Conservation (phyloP, 169 alveolate species). For the Toxoplasma gondii region DNA sequence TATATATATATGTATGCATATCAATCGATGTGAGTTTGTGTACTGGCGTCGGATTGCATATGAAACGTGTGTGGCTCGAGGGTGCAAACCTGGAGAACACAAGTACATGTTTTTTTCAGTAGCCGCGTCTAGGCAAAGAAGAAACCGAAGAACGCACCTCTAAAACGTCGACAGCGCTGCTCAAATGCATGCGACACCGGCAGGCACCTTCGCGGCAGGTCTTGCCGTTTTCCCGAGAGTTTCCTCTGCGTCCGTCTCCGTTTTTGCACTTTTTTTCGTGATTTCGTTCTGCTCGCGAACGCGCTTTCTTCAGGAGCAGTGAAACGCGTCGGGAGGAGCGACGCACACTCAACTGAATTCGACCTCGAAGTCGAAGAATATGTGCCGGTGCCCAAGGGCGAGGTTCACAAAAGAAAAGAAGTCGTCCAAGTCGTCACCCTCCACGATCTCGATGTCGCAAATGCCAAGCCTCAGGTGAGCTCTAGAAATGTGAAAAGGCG, state of each 20-base stretch:
- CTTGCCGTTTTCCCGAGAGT: neutral
- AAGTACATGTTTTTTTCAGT: too few species aligned
- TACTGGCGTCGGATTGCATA: too few species aligned
- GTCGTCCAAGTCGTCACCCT: constrained; percentile 97
- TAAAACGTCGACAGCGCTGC: too few species aligned
- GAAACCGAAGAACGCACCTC: too few species aligned
- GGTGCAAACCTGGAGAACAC: too few species aligned
- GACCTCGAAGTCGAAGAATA: constrained; percentile 99
- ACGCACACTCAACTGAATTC: constrained; percentile 98
- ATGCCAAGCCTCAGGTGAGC: constrained; percentile 95
- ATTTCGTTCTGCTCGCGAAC: neutral
- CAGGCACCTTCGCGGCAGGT: too few species aligned
- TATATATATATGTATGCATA: too few species aligned
- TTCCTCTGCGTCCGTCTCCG: neutral
- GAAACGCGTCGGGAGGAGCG: constrained; percentile 98
- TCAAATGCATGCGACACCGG: too few species aligned
- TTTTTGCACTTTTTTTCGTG: neutral
- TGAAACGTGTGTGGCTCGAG: too few species aligned
- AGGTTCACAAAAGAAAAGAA: constrained; percentile 99
- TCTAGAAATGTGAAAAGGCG: constrained; percentile 93
- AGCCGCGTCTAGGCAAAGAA: too few species aligned
- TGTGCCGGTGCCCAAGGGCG: constrained; percentile 99
- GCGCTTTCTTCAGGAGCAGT: constrained; percentile 88
- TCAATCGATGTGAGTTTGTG: too few species aligned
- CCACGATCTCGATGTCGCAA: constrained; percentile 99